These are phyloP conservation scores for Actinomucor elegans DNA, from an alignment of 371 early-diverging fungal genomes.

Conservation along the genomic window DNA sequence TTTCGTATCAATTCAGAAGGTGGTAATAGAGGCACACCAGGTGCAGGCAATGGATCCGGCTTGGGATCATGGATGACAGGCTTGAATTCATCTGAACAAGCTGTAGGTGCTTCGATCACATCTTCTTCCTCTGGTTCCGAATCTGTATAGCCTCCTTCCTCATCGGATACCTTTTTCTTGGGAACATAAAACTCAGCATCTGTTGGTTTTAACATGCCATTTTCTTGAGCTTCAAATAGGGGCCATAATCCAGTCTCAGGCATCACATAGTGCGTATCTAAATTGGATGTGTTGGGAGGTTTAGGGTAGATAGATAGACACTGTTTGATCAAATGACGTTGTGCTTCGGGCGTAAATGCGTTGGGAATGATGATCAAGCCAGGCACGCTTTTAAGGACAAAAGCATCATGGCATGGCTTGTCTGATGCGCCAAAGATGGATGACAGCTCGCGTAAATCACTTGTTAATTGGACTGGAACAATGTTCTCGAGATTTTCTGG, in stretches of 20 bases:
- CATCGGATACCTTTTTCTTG: conserved; percentile 8
- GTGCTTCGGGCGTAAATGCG: conserved; percentile 66
- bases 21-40: conserved; percentile 36
- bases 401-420: conserved; percentile 13
- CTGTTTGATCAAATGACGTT: conserved; percentile 60
- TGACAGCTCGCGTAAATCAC: conserved; percentile 17
- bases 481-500: conserved; percentile 25
- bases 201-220: conserved; percentile 18
- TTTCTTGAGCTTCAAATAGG: conserved; percentile 41
- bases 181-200: conserved; percentile 21
- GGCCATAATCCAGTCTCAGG: conserved; percentile 72
- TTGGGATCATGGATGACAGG: conserved; percentile 16
- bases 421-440: conserved; percentile 18
- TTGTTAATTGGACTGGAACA: conserved; percentile 25
- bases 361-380: conserved; percentile 71
- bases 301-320: conserved; percentile 67
- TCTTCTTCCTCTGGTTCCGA: neutral
- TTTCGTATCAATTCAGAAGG: conserved; percentile 53
- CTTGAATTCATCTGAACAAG: conserved; percentile 26
- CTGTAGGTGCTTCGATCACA: conserved; percentile 2
- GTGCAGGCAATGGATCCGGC: conserved; percentile 34
- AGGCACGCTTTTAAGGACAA: conserved; percentile 18
- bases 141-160: conserved; percentile 5
- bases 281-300: conserved; percentile 78
- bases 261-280: conserved; percentile 82